Percentiles rank a stretch among this genome's conserved stretches.
phyloP scores from a whole-genome alignment of 345 rosid species.

The Conringia planisiliqua region DNA sequence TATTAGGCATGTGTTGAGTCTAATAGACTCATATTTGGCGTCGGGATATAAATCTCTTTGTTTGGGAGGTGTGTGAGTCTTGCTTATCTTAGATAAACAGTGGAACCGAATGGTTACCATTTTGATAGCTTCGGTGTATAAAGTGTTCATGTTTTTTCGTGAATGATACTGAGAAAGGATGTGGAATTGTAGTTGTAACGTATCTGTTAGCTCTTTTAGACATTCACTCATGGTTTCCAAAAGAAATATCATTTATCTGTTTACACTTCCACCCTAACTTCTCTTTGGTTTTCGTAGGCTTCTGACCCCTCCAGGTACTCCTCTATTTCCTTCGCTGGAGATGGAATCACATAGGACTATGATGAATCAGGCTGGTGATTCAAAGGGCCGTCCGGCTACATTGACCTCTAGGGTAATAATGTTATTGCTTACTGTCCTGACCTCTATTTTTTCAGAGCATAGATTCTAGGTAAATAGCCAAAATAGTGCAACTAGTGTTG shows the following conservation, averaged over 20 bases:
- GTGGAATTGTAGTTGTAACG: not conserved
- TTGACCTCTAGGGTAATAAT: conserved; percentile 77
- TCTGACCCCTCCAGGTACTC: conserved; percentile 95
- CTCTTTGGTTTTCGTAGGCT: conserved; percentile 55
- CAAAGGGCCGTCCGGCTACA: conserved; percentile 60
- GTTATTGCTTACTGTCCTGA: conserved; percentile 9
- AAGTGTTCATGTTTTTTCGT: not conserved
- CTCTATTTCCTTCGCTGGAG: conserved; percentile 95
- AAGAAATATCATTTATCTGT: not conserved
- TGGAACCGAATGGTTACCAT: not conserved
- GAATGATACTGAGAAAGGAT: conserved; percentile 3
- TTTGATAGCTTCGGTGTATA: not conserved
- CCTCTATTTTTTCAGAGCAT: not conserved
- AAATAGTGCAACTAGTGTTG: not conserved
- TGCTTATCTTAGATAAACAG: not conserved
- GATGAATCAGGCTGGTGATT: conserved; percentile 65
- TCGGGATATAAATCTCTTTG: not conserved
- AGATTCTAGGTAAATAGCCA: not conserved
- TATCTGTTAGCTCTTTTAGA: not conserved
- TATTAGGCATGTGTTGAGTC: not conserved
- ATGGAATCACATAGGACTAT: conserved; percentile 76
- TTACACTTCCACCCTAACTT: not conserved
- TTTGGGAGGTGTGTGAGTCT: not conserved
- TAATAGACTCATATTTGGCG: not conserved
- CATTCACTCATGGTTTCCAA: not conserved